Evolutionary conservation across 371 early-diverging fungal genomes (phyloP).

Genomic region (Amoeboradix gromovi): DNA sequence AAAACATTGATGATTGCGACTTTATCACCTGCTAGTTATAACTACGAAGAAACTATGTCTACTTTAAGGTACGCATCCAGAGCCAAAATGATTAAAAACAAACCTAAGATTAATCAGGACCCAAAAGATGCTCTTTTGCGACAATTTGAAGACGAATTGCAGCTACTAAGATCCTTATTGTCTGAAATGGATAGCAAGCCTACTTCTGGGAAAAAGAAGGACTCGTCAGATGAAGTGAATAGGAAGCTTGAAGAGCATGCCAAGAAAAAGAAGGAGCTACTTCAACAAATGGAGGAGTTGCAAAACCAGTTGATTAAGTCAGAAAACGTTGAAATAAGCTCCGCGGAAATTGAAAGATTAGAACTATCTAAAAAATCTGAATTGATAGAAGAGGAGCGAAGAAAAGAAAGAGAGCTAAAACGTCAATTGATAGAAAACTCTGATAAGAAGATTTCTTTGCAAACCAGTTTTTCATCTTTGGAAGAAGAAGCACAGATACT

Average conservation of each 20-base stretch:
- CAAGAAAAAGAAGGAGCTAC: background rate
- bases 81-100: slow-evolving; percentile 32
- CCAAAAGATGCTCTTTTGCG: background rate
- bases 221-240: background rate
- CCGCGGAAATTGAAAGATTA: background rate
- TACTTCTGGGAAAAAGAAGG: background rate
- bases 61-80: slow-evolving; percentile 43
- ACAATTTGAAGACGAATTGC: background rate
- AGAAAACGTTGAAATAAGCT: background rate
- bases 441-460: background rate
- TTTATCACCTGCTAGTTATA: slow-evolving; percentile 20
- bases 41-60: slow-evolving; percentile 25
- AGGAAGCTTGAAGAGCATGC: too few species aligned
- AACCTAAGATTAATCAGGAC: slow-evolving; percentile 29
- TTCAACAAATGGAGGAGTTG: background rate
- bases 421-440: background rate
- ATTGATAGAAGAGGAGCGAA: background rate
- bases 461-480: background rate
- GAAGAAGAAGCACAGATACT: background rate
- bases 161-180: background rate
- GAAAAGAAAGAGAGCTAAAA: background rate
- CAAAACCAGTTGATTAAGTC: background rate
- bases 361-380: background rate
- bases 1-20: slow-evolving; percentile 37
- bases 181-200: background rate